Conservation (phyloP, 2,329 filamentous ascomycete genomes). For the Trichoderma breve region DNA sequence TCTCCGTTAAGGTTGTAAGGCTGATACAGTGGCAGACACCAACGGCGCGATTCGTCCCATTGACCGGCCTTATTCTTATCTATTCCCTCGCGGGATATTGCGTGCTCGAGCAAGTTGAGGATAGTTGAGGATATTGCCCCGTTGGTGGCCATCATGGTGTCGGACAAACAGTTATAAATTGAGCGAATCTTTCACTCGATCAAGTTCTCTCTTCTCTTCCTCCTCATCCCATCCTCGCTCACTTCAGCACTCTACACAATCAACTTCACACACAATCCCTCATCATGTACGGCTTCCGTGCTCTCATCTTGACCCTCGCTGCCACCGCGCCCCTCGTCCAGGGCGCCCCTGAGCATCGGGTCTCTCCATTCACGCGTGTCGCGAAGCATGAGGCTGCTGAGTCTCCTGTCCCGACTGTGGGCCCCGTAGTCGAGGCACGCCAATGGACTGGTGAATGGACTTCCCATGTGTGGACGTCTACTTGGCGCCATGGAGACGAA, state of each 20-base stretch:
- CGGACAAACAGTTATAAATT: background rate
- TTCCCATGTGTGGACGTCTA: no score
- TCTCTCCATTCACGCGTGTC: background rate
- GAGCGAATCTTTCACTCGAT: background rate
- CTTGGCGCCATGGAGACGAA: no score
- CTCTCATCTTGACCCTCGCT: background rate
- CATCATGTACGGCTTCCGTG: background rate
- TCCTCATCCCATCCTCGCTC: background rate
- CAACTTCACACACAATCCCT: background rate
- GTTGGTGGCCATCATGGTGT: background rate
- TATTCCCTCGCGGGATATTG: background rate
- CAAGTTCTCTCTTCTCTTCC: background rate
- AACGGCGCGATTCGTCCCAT: background rate
- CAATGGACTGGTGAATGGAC: background rate
- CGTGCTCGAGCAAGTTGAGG: background rate
- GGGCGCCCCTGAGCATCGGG: background rate
- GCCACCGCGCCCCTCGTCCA: background rate
- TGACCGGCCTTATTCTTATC: background rate
- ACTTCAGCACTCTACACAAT: background rate
- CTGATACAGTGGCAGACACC: background rate
- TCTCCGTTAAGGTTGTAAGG: background rate
- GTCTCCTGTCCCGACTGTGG: background rate
- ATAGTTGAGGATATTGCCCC: background rate
- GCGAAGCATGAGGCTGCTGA: background rate
- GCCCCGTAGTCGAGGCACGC: background rate